Evolutionary conservation across 352 stramenopile species (phyloP).

Genomic region (Chrysophaeum taylorii): DNA sequence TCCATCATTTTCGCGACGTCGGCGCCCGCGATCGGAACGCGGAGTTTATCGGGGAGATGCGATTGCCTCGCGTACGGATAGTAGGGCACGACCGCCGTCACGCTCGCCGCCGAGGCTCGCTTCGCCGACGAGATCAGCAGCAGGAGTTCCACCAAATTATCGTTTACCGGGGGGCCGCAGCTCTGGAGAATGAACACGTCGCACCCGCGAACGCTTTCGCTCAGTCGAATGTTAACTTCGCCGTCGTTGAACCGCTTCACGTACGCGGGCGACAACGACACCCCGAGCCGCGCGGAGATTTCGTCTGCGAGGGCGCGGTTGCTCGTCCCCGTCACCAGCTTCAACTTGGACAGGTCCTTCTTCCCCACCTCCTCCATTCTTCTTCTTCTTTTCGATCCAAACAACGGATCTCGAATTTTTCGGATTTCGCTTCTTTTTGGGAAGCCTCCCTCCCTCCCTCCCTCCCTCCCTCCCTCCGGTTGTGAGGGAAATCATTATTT

Average conservation of each 20-base stretch:
- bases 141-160: conserved; percentile 64
- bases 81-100: conserved; percentile 71
- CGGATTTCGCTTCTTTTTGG: no score
- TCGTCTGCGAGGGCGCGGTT: conserved; percentile 81
- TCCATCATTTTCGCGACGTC: conserved; percentile 66
- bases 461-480: no score
- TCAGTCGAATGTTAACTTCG: conserved; percentile 47
- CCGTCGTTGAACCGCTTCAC: conserved; percentile 71
- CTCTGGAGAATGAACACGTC: conserved; percentile 54
- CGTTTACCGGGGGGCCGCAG: conserved; percentile 38
- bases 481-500: no score
- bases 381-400: no score
- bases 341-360: no score
- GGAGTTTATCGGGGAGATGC: conserved; percentile 31
- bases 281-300: conserved; percentile 89
- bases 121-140: conserved; percentile 50
- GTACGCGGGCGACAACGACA: conserved; percentile 92
- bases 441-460: no score
- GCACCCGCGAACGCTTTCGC: conserved; percentile 42
- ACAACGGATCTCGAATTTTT: no score
- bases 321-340: no score
- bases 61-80: conserved; percentile 68
- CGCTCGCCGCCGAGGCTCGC: conserved; percentile 32
- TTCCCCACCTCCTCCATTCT: no score
- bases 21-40: conserved; percentile 55